Conservation (phyloP, 1,284 basidiomycete genomes). For the Ustilago esculenta region DNA sequence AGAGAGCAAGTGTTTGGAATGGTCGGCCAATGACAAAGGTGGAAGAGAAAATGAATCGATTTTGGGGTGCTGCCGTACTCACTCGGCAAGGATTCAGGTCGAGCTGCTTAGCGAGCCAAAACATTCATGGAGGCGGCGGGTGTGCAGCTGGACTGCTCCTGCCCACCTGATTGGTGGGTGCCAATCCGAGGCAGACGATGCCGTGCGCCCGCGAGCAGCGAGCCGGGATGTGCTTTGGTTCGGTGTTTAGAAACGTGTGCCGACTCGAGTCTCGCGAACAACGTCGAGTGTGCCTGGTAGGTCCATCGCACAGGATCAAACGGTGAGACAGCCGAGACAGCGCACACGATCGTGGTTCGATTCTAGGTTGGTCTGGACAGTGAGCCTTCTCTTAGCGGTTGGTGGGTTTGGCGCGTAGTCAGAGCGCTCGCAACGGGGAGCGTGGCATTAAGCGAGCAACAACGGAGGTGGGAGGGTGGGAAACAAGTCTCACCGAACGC, state of each 20-base stretch:
- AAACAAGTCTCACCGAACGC: slow-evolving; percentile 4
- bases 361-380: no score
- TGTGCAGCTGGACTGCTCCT: no score
- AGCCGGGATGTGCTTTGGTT: no score
- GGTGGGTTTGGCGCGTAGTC: neutral
- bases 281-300: neutral
- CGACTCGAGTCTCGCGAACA: no score
- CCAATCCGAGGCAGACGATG: no score
- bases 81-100: slow-evolving; percentile 1
- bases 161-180: no score
- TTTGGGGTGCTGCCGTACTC: neutral
- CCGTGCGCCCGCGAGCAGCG: no score
- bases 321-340: neutral
- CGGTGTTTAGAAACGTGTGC: no score
- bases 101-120: slow-evolving; percentile 1
- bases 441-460: slow-evolving; percentile 15
- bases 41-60: neutral
- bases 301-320: neutral
- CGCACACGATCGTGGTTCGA: no score
- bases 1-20: no score
- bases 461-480: slow-evolving; percentile 12
- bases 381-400: no score
- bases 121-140: no score
- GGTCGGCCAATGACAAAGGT: neutral
- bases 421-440: neutral